phyloP scores from a whole-genome alignment of 148 eudicot species.

The Vaccinium corymbosum region DNA sequence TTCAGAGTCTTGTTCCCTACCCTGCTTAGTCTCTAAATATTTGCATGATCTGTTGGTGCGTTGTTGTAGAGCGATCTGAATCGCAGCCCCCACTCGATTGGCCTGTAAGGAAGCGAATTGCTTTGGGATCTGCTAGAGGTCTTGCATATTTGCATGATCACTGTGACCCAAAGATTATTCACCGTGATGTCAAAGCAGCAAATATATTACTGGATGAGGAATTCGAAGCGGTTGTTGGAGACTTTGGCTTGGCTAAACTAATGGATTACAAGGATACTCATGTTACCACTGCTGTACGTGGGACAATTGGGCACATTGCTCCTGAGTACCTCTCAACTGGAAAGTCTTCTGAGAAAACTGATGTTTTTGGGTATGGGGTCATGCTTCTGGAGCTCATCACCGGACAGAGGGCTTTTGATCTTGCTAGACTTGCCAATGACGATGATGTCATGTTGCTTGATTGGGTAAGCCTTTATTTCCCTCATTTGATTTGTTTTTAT shows the following conservation, averaged over 20 bases:
- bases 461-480: constrained; percentile 42
- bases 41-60: constrained; percentile 8
- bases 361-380: constrained; percentile 61
- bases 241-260: constrained; percentile 60
- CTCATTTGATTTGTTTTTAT: background rate
- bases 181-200: constrained; percentile 68
- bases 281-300: constrained; percentile 62
- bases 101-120: constrained; percentile 46
- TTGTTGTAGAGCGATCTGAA: constrained; percentile 39
- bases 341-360: constrained; percentile 60
- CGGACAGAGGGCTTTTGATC: constrained; percentile 67
- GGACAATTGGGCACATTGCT: constrained; percentile 64
- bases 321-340: constrained; percentile 62
- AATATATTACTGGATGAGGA: constrained; percentile 63
- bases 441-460: constrained; percentile 63
- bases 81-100: constrained; percentile 54
- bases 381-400: constrained; percentile 72
- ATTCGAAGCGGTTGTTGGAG: constrained; percentile 71
- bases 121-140: constrained; percentile 58
- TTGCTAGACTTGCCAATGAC: constrained; percentile 61
- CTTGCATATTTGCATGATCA: constrained; percentile 63
- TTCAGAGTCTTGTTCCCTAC: background rate
- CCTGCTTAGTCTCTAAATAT: constrained; percentile 4
- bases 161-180: constrained; percentile 61
- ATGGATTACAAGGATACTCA: constrained; percentile 66